These are phyloP conservation scores for Daldinia caldariorum DNA, from an alignment of 495 filamentous ascomycete genomes.

Conservation along the genomic window DNA sequence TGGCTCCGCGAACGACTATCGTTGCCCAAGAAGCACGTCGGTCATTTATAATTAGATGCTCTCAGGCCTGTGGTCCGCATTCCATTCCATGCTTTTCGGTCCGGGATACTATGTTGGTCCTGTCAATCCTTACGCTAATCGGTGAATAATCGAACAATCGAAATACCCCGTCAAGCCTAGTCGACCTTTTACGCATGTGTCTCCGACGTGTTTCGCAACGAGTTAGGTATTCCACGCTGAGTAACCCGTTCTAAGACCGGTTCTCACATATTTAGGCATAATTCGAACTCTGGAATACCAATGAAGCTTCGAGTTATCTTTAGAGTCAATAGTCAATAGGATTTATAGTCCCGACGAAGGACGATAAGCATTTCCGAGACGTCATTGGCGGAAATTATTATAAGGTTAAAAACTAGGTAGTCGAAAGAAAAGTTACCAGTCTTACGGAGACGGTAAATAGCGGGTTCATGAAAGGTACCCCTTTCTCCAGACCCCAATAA, in stretches of 20 bases:
- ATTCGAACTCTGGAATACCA: neutral
- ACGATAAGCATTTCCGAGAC: neutral
- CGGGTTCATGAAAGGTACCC: neutral
- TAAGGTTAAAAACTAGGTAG: slow-evolving; percentile 4
- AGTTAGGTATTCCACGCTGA: neutral
- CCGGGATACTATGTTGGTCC: slow-evolving; percentile 36
- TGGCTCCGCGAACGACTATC: slow-evolving; percentile 30
- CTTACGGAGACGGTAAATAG: neutral
- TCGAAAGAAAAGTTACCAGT: neutral
- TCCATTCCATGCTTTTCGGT: slow-evolving; percentile 31
- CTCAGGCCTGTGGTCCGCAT: slow-evolving; percentile 13
- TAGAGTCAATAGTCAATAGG: too few species aligned
- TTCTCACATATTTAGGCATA: slow-evolving; percentile 19
- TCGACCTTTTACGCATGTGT: neutral
- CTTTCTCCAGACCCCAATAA: slow-evolving; percentile 1
- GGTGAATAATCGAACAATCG: neutral
- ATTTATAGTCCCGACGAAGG: neutral
- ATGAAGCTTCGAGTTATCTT: neutral
- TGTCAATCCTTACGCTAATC: slow-evolving; percentile 33
- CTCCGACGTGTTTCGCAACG: neutral
- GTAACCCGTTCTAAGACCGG: slow-evolving; percentile 5
- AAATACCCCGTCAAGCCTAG: slow-evolving; percentile 8
- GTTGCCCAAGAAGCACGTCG: slow-evolving; percentile 29
- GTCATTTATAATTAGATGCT: slow-evolving; percentile 43
- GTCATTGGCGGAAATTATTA: slow-evolving; percentile 2